Conservation (phyloP, 78 protist species). For the Trichosphaerium sp. region DNA sequence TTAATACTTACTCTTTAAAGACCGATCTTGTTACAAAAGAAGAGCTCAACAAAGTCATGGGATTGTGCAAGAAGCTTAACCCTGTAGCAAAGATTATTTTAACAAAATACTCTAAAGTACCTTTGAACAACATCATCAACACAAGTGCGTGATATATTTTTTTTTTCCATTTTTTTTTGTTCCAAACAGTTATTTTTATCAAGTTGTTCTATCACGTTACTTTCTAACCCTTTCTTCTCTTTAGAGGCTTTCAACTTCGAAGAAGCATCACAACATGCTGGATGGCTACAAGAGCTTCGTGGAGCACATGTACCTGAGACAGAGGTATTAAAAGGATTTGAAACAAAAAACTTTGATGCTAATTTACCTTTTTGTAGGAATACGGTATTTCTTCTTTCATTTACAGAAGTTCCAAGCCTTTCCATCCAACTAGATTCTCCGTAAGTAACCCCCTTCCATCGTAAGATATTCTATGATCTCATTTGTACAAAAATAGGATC, state of each 20-base stretch:
- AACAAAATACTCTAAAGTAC: slow-evolving; percentile 19
- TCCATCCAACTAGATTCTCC: slow-evolving; percentile 60
- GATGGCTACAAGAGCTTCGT: slow-evolving; percentile 58
- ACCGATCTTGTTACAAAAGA: slow-evolving; percentile 8
- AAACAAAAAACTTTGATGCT: no score
- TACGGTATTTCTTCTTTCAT: slow-evolving; percentile 71
- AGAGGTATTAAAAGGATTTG: no score
- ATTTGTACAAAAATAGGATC: slow-evolving; percentile 34
- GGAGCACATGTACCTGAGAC: slow-evolving; percentile 63
- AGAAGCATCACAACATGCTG: slow-evolving; percentile 32
- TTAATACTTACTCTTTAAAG: no score
- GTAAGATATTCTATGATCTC: background rate
- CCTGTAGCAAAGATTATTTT: slow-evolving; percentile 45
- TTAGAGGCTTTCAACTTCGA: slow-evolving; percentile 36
- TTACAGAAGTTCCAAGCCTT: slow-evolving; percentile 65
- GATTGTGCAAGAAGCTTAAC: slow-evolving; percentile 15
- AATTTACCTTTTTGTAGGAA: no score
- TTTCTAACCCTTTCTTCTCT: no score
- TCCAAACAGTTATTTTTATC: no score
- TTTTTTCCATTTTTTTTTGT: no score
- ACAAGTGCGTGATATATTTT: no score
- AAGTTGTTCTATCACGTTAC: no score
- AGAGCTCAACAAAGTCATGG: background rate
- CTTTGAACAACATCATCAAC: slow-evolving; percentile 34
- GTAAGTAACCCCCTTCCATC: background rate